These are phyloP conservation scores for Trametes pubescens DNA, from an alignment of 1,284 basidiomycete species.

Conservation along the genomic window DNA sequence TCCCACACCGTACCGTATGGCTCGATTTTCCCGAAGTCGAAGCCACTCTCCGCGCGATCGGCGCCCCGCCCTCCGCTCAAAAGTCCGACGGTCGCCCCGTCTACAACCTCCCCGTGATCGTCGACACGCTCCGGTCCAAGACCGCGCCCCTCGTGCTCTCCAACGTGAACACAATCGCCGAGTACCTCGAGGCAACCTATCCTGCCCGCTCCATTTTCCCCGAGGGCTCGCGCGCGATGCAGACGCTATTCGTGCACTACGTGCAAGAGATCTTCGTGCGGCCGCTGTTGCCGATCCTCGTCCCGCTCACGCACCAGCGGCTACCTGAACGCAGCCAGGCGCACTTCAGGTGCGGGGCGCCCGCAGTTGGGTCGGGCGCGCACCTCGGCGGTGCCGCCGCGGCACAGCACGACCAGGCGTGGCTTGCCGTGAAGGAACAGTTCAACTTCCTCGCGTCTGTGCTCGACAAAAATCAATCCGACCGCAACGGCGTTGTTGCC, in stretches of 20 bases:
- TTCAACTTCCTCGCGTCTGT: constrained; percentile 70
- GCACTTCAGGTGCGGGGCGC: constrained; percentile 50
- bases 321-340: constrained; percentile 62
- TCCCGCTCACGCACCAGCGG: constrained; percentile 69
- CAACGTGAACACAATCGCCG: constrained; percentile 67
- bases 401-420: constrained; percentile 64
- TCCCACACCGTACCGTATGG: constrained; percentile 73
- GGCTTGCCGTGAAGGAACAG: constrained; percentile 67
- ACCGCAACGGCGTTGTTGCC: constrained; percentile 67
- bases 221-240: constrained; percentile 70
- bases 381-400: constrained; percentile 43
- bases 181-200: constrained; percentile 73
- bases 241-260: constrained; percentile 73
- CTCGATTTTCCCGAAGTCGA: constrained; percentile 75
- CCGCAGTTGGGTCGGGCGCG: constrained; percentile 34
- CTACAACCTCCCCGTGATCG: constrained; percentile 73
- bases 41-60: constrained; percentile 60
- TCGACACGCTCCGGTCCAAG: constrained; percentile 51
- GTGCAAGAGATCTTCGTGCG: constrained; percentile 70
- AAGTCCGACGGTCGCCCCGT: constrained; percentile 65
- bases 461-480: constrained; percentile 66
- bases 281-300: constrained; percentile 73
- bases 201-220: constrained; percentile 75
- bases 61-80: constrained; percentile 61
- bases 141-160: constrained; percentile 56